These are phyloP conservation scores for Suhomyces coccinellae DNA, from an alignment of 1,139 yeast genomes.

Conservation along the genomic window DNA sequence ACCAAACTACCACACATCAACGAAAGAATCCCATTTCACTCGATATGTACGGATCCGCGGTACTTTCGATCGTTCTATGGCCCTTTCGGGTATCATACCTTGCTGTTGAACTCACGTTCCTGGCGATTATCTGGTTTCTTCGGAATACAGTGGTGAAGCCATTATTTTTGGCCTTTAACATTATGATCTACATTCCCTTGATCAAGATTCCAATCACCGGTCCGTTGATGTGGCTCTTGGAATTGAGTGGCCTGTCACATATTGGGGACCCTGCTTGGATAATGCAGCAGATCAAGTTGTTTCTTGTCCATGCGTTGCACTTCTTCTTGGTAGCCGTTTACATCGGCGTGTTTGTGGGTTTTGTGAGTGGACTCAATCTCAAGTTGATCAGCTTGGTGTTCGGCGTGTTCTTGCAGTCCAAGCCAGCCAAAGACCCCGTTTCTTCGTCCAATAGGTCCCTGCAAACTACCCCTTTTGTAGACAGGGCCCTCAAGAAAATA, in stretches of 20 bases:
- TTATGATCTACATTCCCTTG: conserved; percentile 17
- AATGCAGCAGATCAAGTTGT: conserved; percentile 14
- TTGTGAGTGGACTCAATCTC: conserved; percentile 14
- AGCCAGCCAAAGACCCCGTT: neutral
- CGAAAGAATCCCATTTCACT: neutral
- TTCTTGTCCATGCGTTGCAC: conserved; percentile 13
- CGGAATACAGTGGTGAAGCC: conserved; percentile 16
- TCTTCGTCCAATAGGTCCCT: neutral
- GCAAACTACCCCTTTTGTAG: conserved; percentile 9
- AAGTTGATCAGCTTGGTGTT: conserved; percentile 14
- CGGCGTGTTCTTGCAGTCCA: conserved; percentile 7
- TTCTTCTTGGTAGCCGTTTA: conserved; percentile 15
- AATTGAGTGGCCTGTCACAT: conserved; percentile 11
- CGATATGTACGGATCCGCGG: neutral
- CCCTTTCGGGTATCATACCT: conserved; percentile 1
- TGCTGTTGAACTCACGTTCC: neutral
- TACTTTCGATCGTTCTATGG: neutral
- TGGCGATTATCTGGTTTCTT: neutral
- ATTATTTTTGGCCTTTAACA: conserved; percentile 11
- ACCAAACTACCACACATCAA: neutral
- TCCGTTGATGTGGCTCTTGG: conserved; percentile 16
- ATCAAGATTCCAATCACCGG: conserved; percentile 14
- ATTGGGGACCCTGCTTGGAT: conserved; percentile 14
- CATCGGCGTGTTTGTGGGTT: conserved; percentile 16
- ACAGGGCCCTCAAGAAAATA: neutral